Evolutionary conservation across 75 land plant species (phyloP).

Genomic region (Pinus taeda): DNA sequence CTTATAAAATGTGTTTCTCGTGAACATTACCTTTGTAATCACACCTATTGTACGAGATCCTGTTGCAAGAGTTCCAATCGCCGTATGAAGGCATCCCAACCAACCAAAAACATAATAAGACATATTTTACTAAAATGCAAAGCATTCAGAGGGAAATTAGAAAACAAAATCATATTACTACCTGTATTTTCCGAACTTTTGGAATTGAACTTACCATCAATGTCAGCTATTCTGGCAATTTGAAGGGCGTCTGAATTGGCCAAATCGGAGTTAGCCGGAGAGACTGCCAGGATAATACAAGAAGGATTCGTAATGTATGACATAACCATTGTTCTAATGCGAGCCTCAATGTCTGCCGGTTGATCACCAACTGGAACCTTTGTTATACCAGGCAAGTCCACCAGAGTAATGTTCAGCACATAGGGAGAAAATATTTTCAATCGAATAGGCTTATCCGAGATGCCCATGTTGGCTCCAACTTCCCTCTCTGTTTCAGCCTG

Average conservation of each 20-base stretch:
- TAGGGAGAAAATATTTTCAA: slow-evolving; percentile 76
- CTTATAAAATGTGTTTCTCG: background rate
- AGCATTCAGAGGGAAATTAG: background rate
- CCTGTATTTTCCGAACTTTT: background rate
- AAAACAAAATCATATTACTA: background rate
- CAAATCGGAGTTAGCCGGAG: slow-evolving; percentile 90
- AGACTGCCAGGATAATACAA: slow-evolving; percentile 80
- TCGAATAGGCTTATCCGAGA: slow-evolving; percentile 83
- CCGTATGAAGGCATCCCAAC: background rate
- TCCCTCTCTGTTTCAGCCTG: slow-evolving; percentile 92
- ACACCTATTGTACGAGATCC: slow-evolving; percentile 92
- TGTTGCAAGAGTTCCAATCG: slow-evolving; percentile 18
- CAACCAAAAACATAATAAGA: background rate
- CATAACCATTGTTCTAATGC: slow-evolving; percentile 77
- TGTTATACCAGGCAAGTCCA: slow-evolving; percentile 89
- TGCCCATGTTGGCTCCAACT: slow-evolving; percentile 78
- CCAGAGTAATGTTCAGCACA: slow-evolving; percentile 86
- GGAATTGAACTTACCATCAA: slow-evolving; percentile 53
- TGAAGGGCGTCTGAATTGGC: slow-evolving; percentile 97
- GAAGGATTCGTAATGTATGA: slow-evolving; percentile 79
- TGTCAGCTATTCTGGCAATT: slow-evolving; percentile 92
- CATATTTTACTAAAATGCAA: background rate
- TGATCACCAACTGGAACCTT: slow-evolving; percentile 91
- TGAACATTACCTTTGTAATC: slow-evolving; percentile 73
- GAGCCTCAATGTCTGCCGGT: slow-evolving; percentile 83